phyloP scores from a whole-genome alignment of 257 asterid species.

The Paraleonurus japonicus region DNA sequence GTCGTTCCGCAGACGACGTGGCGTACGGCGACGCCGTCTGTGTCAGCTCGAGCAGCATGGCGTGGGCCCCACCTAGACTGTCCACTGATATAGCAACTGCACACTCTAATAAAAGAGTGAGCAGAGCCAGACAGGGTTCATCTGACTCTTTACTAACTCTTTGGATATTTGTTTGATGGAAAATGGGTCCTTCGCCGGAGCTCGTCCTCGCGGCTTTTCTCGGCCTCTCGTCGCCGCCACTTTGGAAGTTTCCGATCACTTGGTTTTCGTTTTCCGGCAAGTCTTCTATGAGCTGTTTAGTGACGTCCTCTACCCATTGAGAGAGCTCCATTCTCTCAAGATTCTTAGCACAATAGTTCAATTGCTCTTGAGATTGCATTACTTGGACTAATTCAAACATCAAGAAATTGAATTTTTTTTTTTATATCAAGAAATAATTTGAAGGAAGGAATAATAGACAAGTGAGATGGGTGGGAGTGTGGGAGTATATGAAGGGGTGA shows the following conservation, averaged over 20 bases:
- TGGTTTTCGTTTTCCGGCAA: conserved; percentile 31
- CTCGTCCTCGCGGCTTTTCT: not conserved
- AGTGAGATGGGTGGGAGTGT: not conserved
- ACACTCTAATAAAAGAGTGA: conserved; percentile 58
- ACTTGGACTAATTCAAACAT: conserved; percentile 28
- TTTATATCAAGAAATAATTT: not conserved
- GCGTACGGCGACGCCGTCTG: conserved; percentile 64
- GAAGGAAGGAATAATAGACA: not conserved
- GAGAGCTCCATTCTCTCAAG: conserved; percentile 44
- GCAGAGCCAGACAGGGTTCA: conserved; percentile 46
- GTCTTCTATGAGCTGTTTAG: conserved; percentile 58
- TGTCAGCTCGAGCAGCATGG: conserved; percentile 62
- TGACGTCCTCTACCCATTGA: conserved; percentile 70
- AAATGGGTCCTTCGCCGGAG: no score
- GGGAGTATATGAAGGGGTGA: conserved; percentile 40
- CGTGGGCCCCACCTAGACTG: conserved; percentile 69
- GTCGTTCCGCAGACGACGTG: conserved; percentile 60
- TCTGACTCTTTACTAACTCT: conserved; percentile 18
- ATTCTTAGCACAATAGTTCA: conserved; percentile 18
- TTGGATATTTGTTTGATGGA: not conserved
- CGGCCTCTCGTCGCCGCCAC: not conserved
- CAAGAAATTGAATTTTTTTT: not conserved
- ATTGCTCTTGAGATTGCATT: conserved; percentile 48
- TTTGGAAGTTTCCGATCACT: not conserved
- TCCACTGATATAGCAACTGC: conserved; percentile 80